Percentiles rank a stretch among this genome's conserved stretches.
These are phyloP conservation scores for Candida vaughaniae DNA, from an alignment of 805 yeast species.

Conservation along the genomic window DNA sequence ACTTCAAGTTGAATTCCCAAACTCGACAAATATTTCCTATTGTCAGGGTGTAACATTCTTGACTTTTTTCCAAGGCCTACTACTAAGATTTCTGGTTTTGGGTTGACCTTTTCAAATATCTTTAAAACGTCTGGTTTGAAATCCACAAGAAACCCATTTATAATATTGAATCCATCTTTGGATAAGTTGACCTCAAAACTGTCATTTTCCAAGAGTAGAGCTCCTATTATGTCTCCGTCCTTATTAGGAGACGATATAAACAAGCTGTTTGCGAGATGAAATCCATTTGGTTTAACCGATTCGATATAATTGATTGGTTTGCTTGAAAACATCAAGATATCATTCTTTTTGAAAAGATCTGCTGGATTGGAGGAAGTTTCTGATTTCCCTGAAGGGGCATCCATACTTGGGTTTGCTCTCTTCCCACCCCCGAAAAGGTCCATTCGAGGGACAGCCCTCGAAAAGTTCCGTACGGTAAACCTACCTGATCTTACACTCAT, in stretches of 20 bases:
- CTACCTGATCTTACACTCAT: too few relatives aligned
- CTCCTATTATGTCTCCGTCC: constrained; percentile 41
- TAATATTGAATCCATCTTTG: constrained; percentile 42
- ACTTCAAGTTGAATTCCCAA: constrained; percentile 73
- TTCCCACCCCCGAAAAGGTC: constrained; percentile 33
- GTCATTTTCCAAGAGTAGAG: constrained; percentile 55
- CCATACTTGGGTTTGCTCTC: constrained; percentile 9
- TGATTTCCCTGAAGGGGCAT: constrained; percentile 37
- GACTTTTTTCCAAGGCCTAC: constrained; percentile 69
- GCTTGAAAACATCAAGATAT: constrained; percentile 39
- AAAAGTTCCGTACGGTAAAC: too few relatives aligned
- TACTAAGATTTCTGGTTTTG: constrained; percentile 74
- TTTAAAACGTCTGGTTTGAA: constrained; percentile 45
- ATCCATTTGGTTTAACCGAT: constrained; percentile 51
- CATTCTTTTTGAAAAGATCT: constrained; percentile 43
- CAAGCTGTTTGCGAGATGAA: constrained; percentile 54
- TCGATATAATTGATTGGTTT: constrained; percentile 46
- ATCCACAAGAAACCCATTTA: constrained; percentile 53
- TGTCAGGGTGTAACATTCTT: constrained; percentile 59
- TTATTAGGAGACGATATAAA: constrained; percentile 45
- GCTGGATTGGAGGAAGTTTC: constrained; percentile 43
- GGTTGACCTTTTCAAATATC: constrained; percentile 57
- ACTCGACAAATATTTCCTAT: constrained; percentile 46
- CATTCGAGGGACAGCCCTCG: too few relatives aligned
- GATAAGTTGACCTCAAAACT: constrained; percentile 58